These are phyloP conservation scores for Solanum commersonii DNA, from an alignment of 257 asterid species.

Conservation along the genomic window DNA sequence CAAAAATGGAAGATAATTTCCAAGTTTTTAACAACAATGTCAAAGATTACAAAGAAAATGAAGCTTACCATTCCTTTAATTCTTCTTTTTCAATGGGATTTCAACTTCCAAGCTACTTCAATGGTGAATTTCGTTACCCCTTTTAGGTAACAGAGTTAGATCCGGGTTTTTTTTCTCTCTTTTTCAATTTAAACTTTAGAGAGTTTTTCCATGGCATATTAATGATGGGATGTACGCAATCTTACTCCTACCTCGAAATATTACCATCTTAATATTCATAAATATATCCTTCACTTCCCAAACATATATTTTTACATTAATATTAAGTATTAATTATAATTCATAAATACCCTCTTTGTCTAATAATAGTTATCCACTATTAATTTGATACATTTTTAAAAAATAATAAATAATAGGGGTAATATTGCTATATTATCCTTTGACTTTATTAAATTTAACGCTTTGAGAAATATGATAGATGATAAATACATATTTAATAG, in stretches of 20 bases:
- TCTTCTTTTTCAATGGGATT: background rate
- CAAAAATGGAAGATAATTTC: background rate
- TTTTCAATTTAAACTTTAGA: background rate
- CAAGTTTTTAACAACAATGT: background rate
- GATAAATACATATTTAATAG: too few species aligned
- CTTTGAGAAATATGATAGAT: background rate
- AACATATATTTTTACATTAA: too few species aligned
- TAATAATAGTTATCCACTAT: too few species aligned
- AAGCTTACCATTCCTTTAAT: background rate
- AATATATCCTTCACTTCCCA: background rate
- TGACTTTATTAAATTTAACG: too few species aligned
- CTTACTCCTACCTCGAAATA: too few species aligned
- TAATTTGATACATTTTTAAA: too few species aligned
- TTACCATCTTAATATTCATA: too few species aligned
- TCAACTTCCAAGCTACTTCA: background rate
- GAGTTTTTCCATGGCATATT: background rate
- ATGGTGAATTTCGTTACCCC: background rate
- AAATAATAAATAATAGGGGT: too few species aligned
- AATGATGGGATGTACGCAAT: too few species aligned
- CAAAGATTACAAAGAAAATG: background rate
- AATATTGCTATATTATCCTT: too few species aligned
- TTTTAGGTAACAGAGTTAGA: background rate
- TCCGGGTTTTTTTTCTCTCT: background rate
- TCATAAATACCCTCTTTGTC: rapidly evolving
- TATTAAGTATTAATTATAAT: too few species aligned